These are phyloP conservation scores for Penicillium silybi DNA, from an alignment of 495 filamentous ascomycete genomes.

Conservation along the genomic window DNA sequence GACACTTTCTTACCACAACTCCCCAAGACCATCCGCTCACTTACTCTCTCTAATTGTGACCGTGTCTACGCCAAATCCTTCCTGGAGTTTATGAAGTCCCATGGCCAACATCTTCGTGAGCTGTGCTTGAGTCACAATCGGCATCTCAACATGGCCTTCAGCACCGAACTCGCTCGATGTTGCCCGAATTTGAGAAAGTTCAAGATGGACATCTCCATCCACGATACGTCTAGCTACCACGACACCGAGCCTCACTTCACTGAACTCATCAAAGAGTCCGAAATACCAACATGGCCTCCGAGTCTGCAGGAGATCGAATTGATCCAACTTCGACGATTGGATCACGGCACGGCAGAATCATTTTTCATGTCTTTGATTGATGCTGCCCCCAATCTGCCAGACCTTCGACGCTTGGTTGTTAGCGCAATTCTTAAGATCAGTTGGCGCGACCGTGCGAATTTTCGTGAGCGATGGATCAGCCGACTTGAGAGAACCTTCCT, in stretches of 20 bases:
- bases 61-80: constrained; percentile 59
- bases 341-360: constrained; percentile 55
- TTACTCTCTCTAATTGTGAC: constrained; percentile 73
- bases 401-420: constrained; percentile 63
- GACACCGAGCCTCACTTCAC: constrained; percentile 71
- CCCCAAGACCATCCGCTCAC: constrained; percentile 55
- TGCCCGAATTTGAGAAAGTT: constrained; percentile 68
- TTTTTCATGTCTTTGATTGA: constrained; percentile 75
- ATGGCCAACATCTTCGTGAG: constrained; percentile 58
- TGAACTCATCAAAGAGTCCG: constrained; percentile 50
- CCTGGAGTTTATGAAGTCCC: constrained; percentile 53
- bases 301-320: constrained; percentile 67
- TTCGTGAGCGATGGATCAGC: constrained; percentile 68
- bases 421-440: constrained; percentile 68
- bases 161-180: constrained; percentile 52
- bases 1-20: constrained; percentile 56
- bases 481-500: constrained; percentile 63
- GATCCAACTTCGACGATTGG: constrained; percentile 68
- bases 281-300: constrained; percentile 72
- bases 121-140: constrained; percentile 73
- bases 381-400: constrained; percentile 55
- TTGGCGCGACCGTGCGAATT: constrained; percentile 72
- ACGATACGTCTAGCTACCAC: constrained; percentile 52
- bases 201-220: constrained; percentile 69
- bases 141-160: constrained; percentile 67